Evolutionary conservation across 2,329 filamentous ascomycete species (phyloP).

Genomic region (Blumeria graminis): DNA sequence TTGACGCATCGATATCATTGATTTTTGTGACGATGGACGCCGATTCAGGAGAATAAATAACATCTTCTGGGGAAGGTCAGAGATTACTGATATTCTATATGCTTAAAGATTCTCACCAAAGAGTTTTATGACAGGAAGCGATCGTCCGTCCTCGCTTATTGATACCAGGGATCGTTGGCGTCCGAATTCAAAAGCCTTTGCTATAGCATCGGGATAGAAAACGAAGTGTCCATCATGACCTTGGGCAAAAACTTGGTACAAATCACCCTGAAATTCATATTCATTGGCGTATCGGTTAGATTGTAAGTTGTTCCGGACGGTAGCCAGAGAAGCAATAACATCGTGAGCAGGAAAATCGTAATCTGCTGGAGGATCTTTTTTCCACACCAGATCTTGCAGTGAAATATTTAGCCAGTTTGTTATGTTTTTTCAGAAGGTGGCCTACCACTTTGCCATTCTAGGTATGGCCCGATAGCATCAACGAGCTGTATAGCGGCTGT

Average conservation of each 20-base stretch:
- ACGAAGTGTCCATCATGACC: slow-evolving; percentile 42
- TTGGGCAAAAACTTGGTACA: slow-evolving; percentile 26
- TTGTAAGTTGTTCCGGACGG: slow-evolving; percentile 20
- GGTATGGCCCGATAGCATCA: slow-evolving; percentile 10
- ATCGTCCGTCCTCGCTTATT: slow-evolving; percentile 30
- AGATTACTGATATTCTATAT: neutral
- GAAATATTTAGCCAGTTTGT: neutral
- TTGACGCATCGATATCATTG: slow-evolving; percentile 28
- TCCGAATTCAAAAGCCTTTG: slow-evolving; percentile 24
- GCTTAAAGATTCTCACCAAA: slow-evolving; percentile 4
- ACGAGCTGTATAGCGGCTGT: slow-evolving; percentile 10
- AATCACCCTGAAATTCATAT: slow-evolving; percentile 20
- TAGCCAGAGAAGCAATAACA: slow-evolving; percentile 21
- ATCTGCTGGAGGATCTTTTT: slow-evolving; percentile 25
- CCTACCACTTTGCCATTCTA: slow-evolving; percentile 12
- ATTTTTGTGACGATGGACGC: slow-evolving; percentile 27
- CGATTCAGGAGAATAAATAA: slow-evolving; percentile 19
- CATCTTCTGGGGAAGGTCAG: slow-evolving; percentile 16
- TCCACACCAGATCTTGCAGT: slow-evolving; percentile 11
- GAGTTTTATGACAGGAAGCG: no score
- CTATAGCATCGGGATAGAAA: slow-evolving; percentile 27
- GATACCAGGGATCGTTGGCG: slow-evolving; percentile 29
- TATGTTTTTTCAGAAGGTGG: neutral
- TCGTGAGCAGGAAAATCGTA: slow-evolving; percentile 27
- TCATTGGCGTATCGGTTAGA: slow-evolving; percentile 24